These are phyloP conservation scores for Penstemon newberryi DNA, from an alignment of 257 asterid species.

Conservation along the genomic window DNA sequence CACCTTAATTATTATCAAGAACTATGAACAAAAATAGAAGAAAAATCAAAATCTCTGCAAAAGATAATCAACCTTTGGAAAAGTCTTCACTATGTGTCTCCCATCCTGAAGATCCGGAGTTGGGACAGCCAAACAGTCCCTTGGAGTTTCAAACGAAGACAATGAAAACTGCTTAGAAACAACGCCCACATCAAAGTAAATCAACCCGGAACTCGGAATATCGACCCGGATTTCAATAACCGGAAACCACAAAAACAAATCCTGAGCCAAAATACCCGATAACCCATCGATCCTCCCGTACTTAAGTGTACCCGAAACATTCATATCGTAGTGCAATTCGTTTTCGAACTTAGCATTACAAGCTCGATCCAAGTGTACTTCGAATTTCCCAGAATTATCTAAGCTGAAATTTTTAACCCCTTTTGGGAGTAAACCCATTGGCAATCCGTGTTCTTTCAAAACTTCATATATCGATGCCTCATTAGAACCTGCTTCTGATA, in stretches of 20 bases:
- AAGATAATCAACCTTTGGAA: slow-evolving; percentile 34
- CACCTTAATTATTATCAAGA: too few relatives aligned
- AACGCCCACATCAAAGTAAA: slow-evolving; percentile 52
- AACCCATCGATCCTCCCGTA: slow-evolving; percentile 48
- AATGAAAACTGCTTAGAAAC: slow-evolving; percentile 55
- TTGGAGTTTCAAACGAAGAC: slow-evolving; percentile 51
- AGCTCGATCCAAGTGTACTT: slow-evolving; percentile 45
- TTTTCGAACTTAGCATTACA: slow-evolving; percentile 55
- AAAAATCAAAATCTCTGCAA: neutral
- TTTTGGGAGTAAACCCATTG: slow-evolving; percentile 52
- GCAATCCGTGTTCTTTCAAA: slow-evolving; percentile 45
- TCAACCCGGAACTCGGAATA: slow-evolving; percentile 47
- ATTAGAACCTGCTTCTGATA: slow-evolving; percentile 5
- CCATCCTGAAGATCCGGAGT: slow-evolving; percentile 29
- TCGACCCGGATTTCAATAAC: slow-evolving; percentile 52
- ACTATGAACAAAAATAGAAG: too few relatives aligned
- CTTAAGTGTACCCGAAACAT: slow-evolving; percentile 38
- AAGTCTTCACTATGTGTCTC: slow-evolving; percentile 15
- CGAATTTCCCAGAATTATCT: slow-evolving; percentile 42
- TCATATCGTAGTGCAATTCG: slow-evolving; percentile 44
- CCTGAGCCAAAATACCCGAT: slow-evolving; percentile 53
- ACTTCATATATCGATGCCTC: slow-evolving; percentile 49
- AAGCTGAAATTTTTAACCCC: slow-evolving; percentile 44
- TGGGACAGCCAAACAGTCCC: slow-evolving; percentile 45
- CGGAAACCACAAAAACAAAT: slow-evolving; percentile 57